Percentiles rank a stretch among this genome's conserved stretches.
phyloP scores from a whole-genome alignment of 148 eudicot species.

The Rheum nobile region DNA sequence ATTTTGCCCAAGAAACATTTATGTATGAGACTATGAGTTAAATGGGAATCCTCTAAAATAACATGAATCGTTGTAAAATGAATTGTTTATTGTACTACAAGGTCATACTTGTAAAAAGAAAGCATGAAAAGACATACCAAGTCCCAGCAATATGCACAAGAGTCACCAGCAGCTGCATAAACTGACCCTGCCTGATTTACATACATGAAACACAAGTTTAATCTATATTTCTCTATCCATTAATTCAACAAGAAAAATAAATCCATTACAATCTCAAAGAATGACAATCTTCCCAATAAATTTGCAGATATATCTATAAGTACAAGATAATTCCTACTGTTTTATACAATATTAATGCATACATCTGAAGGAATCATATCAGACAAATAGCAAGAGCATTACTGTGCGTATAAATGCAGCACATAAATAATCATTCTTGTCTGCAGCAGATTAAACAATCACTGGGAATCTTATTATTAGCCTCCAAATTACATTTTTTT shows the following conservation, averaged over 20 bases:
- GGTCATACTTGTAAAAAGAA: not conserved
- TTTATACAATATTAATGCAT: not conserved
- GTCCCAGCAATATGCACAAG: constrained; percentile 98
- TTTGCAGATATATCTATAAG: not conserved
- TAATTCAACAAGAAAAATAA: not conserved
- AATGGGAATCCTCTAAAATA: not conserved
- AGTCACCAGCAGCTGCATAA: constrained; percentile 84
- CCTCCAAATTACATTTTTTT: not conserved
- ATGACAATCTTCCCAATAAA: not conserved
- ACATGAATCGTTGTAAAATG: not conserved
- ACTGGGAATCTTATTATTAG: not conserved
- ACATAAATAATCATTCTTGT: not conserved
- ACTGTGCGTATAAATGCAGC: not conserved
- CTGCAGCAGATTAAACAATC: not conserved
- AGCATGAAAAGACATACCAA: constrained; percentile 47
- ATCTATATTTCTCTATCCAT: not conserved
- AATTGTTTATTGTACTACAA: not conserved
- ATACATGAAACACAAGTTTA: constrained; percentile 8
- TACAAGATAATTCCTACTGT: not conserved
- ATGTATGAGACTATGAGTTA: not conserved
- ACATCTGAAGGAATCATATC: not conserved
- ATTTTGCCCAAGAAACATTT: not conserved
- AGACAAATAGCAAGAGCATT: not conserved
- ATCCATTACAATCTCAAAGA: not conserved
- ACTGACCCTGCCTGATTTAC: constrained; percentile 52